These are phyloP conservation scores for Desmodesmus armatus DNA, from an alignment of 139 green algal species.

Conservation along the genomic window DNA sequence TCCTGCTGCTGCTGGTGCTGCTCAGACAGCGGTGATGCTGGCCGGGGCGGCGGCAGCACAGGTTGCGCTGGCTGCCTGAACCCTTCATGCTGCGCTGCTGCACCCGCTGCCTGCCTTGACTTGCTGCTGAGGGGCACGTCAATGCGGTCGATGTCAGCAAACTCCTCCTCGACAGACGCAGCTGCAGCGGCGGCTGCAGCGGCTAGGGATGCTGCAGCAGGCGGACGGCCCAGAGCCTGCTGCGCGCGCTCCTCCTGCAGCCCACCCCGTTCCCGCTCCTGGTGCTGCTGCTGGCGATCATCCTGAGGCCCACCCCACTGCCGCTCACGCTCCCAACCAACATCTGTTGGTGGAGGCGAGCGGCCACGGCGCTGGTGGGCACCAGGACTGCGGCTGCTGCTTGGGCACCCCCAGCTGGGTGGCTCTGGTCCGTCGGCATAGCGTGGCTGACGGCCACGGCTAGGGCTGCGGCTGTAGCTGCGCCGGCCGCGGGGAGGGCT, in stretches of 20 bases:
- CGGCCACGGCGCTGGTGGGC: neutral
- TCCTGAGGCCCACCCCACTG: no score
- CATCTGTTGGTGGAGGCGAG: neutral
- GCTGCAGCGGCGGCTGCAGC: conserved; percentile 7
- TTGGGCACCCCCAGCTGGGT: neutral
- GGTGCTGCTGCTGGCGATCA: neutral
- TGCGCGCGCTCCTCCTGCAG: neutral
- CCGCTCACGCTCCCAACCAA: no score
- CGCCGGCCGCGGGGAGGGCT: no score
- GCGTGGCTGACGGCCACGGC: no score
- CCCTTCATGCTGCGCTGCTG: no score
- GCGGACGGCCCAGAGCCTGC: neutral
- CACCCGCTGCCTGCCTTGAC: no score
- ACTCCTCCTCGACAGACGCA: conserved; percentile 26
- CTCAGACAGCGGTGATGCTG: neutral
- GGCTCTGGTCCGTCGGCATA: neutral
- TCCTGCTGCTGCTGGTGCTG: conserved; percentile 12
- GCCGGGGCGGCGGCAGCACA: neutral
- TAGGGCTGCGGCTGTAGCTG: no score
- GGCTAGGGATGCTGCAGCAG: neutral
- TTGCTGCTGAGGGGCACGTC: neutral
- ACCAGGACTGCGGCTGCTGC: neutral
- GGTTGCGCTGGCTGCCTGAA: neutral
- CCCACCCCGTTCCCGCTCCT: neutral
- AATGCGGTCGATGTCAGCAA: conserved; percentile 28